A percentile compares a stretch with the other conserved stretches of the same genome.
phyloP scores from a whole-genome alignment of 768 basidiomycete genomes.

The Collybia mongolica region DNA sequence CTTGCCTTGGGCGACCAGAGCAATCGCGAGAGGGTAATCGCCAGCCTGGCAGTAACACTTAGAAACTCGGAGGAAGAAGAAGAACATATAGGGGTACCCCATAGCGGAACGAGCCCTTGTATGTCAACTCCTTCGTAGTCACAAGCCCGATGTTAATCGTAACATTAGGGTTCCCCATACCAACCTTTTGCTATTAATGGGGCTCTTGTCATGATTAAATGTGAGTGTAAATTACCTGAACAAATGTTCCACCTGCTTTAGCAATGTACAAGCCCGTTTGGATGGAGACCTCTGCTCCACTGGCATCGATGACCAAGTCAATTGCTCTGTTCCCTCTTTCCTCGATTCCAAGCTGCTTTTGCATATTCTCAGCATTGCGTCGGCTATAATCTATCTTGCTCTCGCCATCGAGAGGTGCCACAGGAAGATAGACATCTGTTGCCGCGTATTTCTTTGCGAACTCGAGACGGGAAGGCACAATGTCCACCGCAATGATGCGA shows the following conservation, averaged over 20 bases:
- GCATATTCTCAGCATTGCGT: slow-evolving; percentile 69
- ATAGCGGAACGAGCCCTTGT: slow-evolving; percentile 94
- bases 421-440: slow-evolving; percentile 71
- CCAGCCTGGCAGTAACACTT: slow-evolving; percentile 53
- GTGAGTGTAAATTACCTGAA: slow-evolving; percentile 49
- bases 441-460: slow-evolving; percentile 88
- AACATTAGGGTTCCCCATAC: slow-evolving; percentile 81
- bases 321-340: slow-evolving; percentile 71
- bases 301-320: slow-evolving; percentile 89
- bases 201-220: background rate
- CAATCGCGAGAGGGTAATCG: slow-evolving; percentile 83
- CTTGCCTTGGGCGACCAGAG: slow-evolving; percentile 77
- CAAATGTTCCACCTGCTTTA: slow-evolving; percentile 72
- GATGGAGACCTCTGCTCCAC: slow-evolving; percentile 90
- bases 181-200: slow-evolving; percentile 50
- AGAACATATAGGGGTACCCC: slow-evolving; percentile 43
- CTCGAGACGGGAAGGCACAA: slow-evolving; percentile 70
- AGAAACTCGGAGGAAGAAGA: background rate
- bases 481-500: slow-evolving; percentile 83
- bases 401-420: slow-evolving; percentile 61
- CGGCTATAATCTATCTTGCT: slow-evolving; percentile 66
- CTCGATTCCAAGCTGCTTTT: slow-evolving; percentile 58
- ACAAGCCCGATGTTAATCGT: slow-evolving; percentile 69
- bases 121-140: slow-evolving; percentile 73
- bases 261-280: slow-evolving; percentile 80